Evolutionary conservation across 345 rosid species (phyloP).

Genomic region (Brassica cretica): DNA sequence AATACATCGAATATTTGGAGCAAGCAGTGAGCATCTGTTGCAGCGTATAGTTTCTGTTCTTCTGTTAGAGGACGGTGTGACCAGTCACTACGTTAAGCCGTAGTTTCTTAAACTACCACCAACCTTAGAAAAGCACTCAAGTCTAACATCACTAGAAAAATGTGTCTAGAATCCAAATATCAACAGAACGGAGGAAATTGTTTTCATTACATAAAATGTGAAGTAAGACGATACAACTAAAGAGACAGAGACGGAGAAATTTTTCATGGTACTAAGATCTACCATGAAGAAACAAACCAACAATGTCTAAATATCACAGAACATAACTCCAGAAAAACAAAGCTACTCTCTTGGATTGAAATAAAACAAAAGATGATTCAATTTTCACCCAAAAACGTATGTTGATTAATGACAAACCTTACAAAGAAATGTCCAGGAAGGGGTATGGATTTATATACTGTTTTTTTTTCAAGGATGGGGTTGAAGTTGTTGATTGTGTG

Average conservation of each 20-base stretch:
- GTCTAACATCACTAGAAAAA: not conserved
- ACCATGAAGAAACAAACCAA: no score
- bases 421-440: conserved; percentile 66
- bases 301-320: not conserved
- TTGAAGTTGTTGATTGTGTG: conserved; percentile 71
- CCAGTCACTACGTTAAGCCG: conserved; percentile 89
- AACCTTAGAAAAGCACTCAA: no score
- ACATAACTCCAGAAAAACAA: not conserved
- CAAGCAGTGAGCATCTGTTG: conserved; percentile 87
- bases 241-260: not conserved
- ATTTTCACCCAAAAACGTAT: not conserved
- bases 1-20: conserved; percentile 63
- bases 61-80: conserved; percentile 89
- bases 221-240: no score
- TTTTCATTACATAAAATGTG: no score
- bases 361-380: not conserved
- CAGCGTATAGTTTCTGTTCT: conserved; percentile 87
- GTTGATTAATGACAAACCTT: conserved; percentile 49
- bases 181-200: no score
- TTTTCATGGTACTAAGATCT: no score
- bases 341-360: not conserved
- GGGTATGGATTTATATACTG: conserved; percentile 54
- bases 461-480: conserved; percentile 63
- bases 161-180: not conserved
- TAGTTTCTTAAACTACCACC: conserved; percentile 9